A percentile compares a stretch with the other conserved stretches of the same genome.
Conservation (phyloP, 2,329 filamentous ascomycete species). For the Cordyceps farinosa region DNA sequence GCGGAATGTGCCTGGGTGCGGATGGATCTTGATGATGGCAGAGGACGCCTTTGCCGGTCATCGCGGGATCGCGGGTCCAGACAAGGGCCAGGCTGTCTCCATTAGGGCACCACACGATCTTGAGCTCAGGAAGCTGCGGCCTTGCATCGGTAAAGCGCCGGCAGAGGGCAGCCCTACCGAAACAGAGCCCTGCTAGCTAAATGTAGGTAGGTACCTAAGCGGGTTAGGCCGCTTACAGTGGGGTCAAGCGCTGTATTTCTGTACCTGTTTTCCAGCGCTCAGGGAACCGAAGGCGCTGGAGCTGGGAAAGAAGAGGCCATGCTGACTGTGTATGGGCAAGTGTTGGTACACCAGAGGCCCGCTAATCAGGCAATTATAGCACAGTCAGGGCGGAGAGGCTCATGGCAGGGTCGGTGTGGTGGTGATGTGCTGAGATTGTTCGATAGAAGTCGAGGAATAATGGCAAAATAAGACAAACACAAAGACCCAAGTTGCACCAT, state of each 20-base stretch:
- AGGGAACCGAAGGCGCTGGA: not conserved
- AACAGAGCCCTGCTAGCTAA: not conserved
- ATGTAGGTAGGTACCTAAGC: too few relatives aligned
- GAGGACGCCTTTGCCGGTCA: not conserved
- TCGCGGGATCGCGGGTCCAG: conserved; percentile 1
- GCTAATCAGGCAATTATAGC: not conserved
- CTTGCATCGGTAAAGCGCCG: conserved; percentile 4
- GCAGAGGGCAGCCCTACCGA: not conserved
- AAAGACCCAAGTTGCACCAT: not conserved
- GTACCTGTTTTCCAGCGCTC: not conserved
- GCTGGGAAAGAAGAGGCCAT: not conserved
- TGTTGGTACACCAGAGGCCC: not conserved
- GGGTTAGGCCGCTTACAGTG: not conserved
- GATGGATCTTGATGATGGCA: conserved; percentile 12
- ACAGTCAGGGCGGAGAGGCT: not conserved
- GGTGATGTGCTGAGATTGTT: not conserved
- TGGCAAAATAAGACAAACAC: not conserved
- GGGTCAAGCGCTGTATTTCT: not conserved
- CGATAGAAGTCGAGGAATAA: not conserved
- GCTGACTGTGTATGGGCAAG: not conserved
- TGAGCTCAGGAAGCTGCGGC: not conserved
- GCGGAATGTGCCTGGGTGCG: conserved; percentile 1
- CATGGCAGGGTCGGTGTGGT: not conserved
- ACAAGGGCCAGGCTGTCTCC: not conserved
- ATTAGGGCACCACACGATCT: not conserved